Evolutionary conservation across 495 filamentous ascomycete genomes (phyloP).

Genomic region (Aspergillus bertholletiae): DNA sequence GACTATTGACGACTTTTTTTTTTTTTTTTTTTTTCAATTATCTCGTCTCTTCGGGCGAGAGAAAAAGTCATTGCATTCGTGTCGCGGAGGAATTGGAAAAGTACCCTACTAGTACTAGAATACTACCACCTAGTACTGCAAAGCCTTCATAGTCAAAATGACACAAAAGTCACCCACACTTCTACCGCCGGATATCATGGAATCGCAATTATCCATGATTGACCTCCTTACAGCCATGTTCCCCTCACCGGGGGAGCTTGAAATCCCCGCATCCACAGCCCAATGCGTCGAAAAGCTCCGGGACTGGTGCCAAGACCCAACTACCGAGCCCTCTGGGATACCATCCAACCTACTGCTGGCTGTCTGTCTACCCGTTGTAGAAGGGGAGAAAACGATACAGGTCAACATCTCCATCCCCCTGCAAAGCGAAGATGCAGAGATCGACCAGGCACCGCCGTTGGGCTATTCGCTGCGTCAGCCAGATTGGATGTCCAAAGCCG

Average conservation of each 20-base stretch:
- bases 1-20: no score
- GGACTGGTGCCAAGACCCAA: conserved; percentile 26
- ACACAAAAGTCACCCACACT: conserved; percentile 10
- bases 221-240: conserved; percentile 38
- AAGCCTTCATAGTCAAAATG: no score
- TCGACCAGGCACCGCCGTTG: conserved; percentile 25
- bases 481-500: conserved; percentile 41
- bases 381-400: conserved; percentile 26
- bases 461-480: conserved; percentile 36
- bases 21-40: no score
- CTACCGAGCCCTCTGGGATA: conserved; percentile 10
- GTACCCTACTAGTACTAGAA: no score
- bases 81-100: no score
- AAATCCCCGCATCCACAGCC: conserved; percentile 29
- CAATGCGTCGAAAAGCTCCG: conserved; percentile 32
- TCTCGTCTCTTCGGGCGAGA: no score
- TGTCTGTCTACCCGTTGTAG: conserved; percentile 24
- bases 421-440: conserved; percentile 15
- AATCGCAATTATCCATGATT: conserved; percentile 33
- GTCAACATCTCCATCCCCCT: conserved; percentile 35
- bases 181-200: conserved; percentile 28
- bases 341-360: conserved; percentile 24
- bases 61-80: no score
- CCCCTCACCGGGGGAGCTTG: conserved; percentile 30
- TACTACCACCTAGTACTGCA: no score